phyloP scores from a whole-genome alignment of 345 rosid genomes.

The Theobroma cacao region DNA sequence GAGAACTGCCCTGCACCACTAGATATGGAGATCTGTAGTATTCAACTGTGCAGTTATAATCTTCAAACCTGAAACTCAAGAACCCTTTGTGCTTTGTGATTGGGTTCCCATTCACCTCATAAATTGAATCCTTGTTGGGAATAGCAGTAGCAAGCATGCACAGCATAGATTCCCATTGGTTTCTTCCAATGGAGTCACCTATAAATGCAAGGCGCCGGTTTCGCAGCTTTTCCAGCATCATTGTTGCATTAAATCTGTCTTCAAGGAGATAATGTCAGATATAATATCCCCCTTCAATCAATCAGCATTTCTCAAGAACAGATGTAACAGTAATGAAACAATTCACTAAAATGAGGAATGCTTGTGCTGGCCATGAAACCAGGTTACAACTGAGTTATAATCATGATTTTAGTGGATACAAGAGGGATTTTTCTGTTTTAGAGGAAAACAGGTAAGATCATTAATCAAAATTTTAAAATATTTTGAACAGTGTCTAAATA shows the following conservation, averaged over 20 bases:
- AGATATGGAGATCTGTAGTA: conserved; percentile 87
- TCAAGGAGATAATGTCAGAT: conserved; percentile 10
- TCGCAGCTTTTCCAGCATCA: conserved; percentile 64
- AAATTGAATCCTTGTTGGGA: conserved; percentile 55
- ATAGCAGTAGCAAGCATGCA: conserved; percentile 76
- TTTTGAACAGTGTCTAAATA: neutral
- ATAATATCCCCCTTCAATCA: conserved; percentile 3
- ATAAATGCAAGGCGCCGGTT: conserved; percentile 69
- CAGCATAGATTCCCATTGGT: conserved; percentile 94
- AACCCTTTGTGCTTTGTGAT: conserved; percentile 86
- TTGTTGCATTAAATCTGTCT: conserved; percentile 65
- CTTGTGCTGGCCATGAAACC: neutral
- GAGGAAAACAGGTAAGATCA: neutral
- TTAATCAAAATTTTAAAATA: neutral
- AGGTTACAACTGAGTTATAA: neutral
- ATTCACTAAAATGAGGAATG: neutral
- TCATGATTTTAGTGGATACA: neutral
- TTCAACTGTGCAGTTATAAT: conserved; percentile 82
- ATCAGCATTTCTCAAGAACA: neutral
- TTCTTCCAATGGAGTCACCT: conserved; percentile 95
- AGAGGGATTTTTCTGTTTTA: neutral
- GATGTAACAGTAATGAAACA: neutral
- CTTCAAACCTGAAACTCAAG: conserved; percentile 67
- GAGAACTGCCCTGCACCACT: conserved; percentile 66
- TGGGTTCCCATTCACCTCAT: conserved; percentile 71